Percentiles rank a stretch among this genome's conserved stretches.
Conservation (phyloP, 352 stramenopile genomes). For the Phytopythium mirpurense region DNA sequence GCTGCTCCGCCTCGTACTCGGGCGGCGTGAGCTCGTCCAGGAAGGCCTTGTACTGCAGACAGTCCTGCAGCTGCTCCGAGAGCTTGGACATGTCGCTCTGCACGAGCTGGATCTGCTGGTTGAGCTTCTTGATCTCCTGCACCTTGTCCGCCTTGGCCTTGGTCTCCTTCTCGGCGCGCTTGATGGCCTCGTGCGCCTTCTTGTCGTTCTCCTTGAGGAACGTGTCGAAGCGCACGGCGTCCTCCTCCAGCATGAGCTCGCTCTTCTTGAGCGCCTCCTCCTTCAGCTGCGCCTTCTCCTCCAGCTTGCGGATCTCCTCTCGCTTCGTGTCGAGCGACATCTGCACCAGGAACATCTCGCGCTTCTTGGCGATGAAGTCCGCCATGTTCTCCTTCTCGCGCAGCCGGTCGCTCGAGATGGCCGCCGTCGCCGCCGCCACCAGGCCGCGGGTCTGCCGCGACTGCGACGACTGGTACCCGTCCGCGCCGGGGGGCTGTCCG, state of each 20-base stretch:
- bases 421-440: conserved; percentile 69
- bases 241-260: conserved; percentile 95
- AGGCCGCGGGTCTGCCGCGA: conserved; percentile 72
- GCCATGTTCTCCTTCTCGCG: conserved; percentile 94
- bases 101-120: conserved; percentile 93
- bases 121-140: conserved; percentile 94
- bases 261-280: conserved; percentile 94
- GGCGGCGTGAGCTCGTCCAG: conserved; percentile 88
- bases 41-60: conserved; percentile 92
- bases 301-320: conserved; percentile 95
- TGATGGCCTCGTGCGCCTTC: conserved; percentile 95
- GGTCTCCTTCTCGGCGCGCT: conserved; percentile 91
- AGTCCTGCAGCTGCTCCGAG: conserved; percentile 92
- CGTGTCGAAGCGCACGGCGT: conserved; percentile 94
- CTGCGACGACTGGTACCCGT: conserved; percentile 60
- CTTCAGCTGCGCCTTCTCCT: conserved; percentile 94
- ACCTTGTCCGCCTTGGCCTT: conserved; percentile 93
- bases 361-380: conserved; percentile 95
- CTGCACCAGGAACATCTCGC: conserved; percentile 95
- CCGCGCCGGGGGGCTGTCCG: conserved; percentile 38
- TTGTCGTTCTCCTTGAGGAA: conserved; percentile 98
- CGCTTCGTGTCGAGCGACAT: conserved; percentile 96
- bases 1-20: conserved; percentile 84
- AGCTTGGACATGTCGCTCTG: conserved; percentile 94
- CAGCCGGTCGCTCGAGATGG: conserved; percentile 81